Evolutionary conservation across 2,329 filamentous ascomycete species (phyloP).

Genomic region (Falciphora oryzae): DNA sequence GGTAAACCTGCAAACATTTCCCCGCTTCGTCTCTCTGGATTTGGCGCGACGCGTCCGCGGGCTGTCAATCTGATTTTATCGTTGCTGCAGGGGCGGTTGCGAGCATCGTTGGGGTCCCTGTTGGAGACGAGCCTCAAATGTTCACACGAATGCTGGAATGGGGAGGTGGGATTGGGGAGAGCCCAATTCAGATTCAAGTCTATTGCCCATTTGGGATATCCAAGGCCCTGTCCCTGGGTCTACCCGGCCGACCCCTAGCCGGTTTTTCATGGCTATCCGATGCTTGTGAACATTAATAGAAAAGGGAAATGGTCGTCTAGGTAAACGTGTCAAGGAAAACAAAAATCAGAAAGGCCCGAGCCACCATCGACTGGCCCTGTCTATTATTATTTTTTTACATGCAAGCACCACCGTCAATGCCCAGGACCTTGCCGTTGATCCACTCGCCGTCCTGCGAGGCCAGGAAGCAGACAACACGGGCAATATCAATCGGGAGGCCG

Average conservation of each 20-base stretch:
- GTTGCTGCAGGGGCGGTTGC: too few species aligned
- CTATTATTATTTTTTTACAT: conserved; percentile 14
- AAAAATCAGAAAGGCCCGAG: neutral
- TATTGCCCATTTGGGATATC: neutral
- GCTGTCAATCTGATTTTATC: neutral
- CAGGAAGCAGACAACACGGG: conserved; percentile 26
- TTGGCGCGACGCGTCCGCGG: neutral
- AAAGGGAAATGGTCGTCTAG: neutral
- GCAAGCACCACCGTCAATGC: conserved; percentile 19
- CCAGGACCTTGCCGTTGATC: conserved; percentile 34
- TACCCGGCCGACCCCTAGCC: neutral
- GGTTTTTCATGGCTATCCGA: neutral
- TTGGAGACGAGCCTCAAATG: too few species aligned
- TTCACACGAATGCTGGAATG: too few species aligned
- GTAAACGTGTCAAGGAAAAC: neutral
- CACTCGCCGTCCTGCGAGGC: conserved; percentile 28
- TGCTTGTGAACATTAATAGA: neutral
- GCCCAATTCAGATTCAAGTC: neutral
- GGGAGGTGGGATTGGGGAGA: neutral
- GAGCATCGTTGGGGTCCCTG: too few species aligned
- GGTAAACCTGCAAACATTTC: too few species aligned
- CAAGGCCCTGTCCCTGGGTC: neutral
- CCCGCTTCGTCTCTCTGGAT: too few species aligned
- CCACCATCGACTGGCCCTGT: neutral
- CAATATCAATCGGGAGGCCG: conserved; percentile 28